Conservation (phyloP, 2,329 filamentous ascomycete genomes). For the Colletotrichum magnum region DNA sequence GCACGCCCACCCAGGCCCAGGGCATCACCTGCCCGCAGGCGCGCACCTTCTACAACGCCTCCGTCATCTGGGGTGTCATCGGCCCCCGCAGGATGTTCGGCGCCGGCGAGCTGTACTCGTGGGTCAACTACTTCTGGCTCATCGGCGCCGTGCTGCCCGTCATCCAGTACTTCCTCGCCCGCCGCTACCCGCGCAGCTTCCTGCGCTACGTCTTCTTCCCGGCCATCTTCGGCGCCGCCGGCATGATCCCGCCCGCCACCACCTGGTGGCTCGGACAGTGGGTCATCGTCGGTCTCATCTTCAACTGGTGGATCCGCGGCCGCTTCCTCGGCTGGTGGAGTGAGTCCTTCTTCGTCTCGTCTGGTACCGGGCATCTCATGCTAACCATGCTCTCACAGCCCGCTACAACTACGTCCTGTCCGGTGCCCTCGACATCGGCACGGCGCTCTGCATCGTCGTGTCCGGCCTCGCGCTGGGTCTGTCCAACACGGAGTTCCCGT, state of each 20-base stretch:
- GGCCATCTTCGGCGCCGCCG: slow-evolving; percentile 65
- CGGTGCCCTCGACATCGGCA: slow-evolving; percentile 71
- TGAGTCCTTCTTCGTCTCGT: slow-evolving; percentile 36
- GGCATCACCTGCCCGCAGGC: slow-evolving; percentile 70
- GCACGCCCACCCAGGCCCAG: slow-evolving; percentile 60
- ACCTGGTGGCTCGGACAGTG: slow-evolving; percentile 69
- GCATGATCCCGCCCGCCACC: slow-evolving; percentile 68
- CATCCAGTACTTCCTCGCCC: slow-evolving; percentile 63
- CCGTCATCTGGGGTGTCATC: slow-evolving; percentile 74
- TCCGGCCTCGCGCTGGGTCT: slow-evolving; percentile 63
- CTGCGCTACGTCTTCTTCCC: slow-evolving; percentile 67
- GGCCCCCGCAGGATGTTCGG: slow-evolving; percentile 55
- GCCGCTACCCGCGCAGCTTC: slow-evolving; percentile 60
- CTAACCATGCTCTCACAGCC: slow-evolving; percentile 43
- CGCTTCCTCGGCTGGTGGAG: slow-evolving; percentile 70
- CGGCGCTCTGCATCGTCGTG: slow-evolving; percentile 69
- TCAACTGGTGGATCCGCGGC: slow-evolving; percentile 67
- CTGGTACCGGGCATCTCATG: background rate
- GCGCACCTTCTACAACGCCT: slow-evolving; percentile 72
- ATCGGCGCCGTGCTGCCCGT: slow-evolving; percentile 64
- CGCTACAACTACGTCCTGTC: slow-evolving; percentile 73
- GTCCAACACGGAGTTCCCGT: slow-evolving; percentile 59
- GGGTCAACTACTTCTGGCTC: slow-evolving; percentile 67
- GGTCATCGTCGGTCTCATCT: slow-evolving; percentile 68
- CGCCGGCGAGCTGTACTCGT: slow-evolving; percentile 60